A percentile compares a stretch with the other conserved stretches of the same genome.
phyloP scores from a whole-genome alignment of 2,329 filamentous ascomycete species.

The Penicillium freii region DNA sequence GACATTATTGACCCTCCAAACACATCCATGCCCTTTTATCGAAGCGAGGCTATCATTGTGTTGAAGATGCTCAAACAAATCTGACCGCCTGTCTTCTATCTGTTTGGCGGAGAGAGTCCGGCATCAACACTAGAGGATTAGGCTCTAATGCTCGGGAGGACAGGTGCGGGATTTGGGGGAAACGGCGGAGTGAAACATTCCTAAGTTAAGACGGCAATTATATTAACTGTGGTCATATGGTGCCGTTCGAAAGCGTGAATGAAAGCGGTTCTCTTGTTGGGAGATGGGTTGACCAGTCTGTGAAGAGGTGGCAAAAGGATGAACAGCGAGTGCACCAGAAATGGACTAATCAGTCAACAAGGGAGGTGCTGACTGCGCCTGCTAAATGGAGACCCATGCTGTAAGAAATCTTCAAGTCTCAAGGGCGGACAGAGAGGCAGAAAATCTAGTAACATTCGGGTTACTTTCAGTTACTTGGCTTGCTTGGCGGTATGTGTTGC shows the following conservation, averaged over 20 bases:
- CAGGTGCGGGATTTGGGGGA: conserved; percentile 23
- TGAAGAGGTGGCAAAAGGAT: neutral
- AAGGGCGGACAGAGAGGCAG: neutral
- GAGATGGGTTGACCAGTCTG: neutral
- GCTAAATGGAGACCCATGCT: neutral
- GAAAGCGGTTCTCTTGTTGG: neutral
- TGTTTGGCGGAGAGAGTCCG: conserved; percentile 17
- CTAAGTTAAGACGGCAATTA: neutral
- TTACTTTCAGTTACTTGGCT: no score
- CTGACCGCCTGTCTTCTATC: conserved; percentile 23
- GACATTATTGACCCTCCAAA: conserved; percentile 4
- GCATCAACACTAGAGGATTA: conserved; percentile 9
- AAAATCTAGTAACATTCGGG: neutral
- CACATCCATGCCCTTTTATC: conserved; percentile 3
- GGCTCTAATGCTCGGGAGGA: conserved; percentile 15
- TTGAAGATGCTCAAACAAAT: conserved; percentile 8
- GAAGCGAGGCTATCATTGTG: conserved; percentile 1
- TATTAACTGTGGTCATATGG: neutral
- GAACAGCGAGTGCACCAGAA: neutral
- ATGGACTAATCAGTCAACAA: neutral
- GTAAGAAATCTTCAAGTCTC: neutral
- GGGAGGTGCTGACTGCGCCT: neutral
- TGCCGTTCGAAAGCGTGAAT: neutral
- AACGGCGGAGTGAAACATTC: conserved; percentile 19
- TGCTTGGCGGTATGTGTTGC: no score